A percentile compares a stretch with the other conserved stretches of the same genome.
Evolutionary conservation across 306 rosid species (phyloP).

Genomic region (Medicago ruthenica): DNA sequence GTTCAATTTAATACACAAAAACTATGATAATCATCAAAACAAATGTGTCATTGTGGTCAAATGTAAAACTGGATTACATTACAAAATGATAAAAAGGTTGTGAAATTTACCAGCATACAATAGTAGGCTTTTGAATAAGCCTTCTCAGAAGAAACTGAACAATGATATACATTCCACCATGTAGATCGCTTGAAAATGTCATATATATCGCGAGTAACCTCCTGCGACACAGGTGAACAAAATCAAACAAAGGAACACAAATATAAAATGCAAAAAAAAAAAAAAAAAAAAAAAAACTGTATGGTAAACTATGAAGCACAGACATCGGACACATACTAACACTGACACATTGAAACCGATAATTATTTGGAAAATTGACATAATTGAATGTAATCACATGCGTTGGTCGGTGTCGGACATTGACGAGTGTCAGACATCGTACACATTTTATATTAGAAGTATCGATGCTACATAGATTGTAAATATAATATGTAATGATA

Average conservation of each 20-base stretch:
- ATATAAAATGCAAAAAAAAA: neutral
- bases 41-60: slow-evolving; percentile 6
- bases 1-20: slow-evolving; percentile 18
- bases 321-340: neutral
- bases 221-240: slow-evolving; percentile 41
- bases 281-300: too few species aligned
- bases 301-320: too few species aligned
- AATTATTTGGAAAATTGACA: too few species aligned
- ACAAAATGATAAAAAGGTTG: neutral
- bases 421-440: too few species aligned
- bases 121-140: slow-evolving; percentile 51
- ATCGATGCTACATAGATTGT: neutral
- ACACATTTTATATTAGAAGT: too few species aligned
- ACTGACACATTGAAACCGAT: too few species aligned
- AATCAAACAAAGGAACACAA: slow-evolving; percentile 24
- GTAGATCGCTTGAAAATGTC: slow-evolving; percentile 54
- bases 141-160: slow-evolving; percentile 52
- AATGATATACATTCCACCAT: slow-evolving; percentile 59
- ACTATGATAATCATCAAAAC: neutral
- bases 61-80: neutral
- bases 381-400: too few species aligned
- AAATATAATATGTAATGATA: neutral
- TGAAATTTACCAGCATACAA: slow-evolving; percentile 58
- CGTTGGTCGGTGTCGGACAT: too few species aligned
- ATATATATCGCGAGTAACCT: slow-evolving; percentile 58